Evolutionary conservation across 257 asterid genomes (phyloP).

Genomic region (Cordia subcordata): DNA sequence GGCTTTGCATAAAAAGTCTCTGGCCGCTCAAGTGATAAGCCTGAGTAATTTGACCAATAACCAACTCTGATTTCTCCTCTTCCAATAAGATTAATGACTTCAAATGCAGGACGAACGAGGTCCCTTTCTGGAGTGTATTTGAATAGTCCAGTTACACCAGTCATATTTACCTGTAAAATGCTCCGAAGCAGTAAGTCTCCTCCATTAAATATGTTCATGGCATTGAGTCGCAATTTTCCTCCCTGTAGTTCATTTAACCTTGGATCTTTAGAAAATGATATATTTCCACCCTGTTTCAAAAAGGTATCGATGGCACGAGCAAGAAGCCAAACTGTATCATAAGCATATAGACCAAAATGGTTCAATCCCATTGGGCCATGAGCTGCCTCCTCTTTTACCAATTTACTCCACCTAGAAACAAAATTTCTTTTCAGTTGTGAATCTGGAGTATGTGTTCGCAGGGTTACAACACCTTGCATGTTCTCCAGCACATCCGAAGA

Average conservation of each 20-base stretch:
- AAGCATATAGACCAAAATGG: conserved; percentile 34
- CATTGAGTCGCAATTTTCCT: conserved; percentile 18
- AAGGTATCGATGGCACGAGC: conserved; percentile 39
- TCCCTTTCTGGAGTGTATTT: conserved; percentile 24
- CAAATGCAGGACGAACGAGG: conserved; percentile 33
- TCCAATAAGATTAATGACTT: conserved; percentile 39
- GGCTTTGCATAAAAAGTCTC: conserved; percentile 24
- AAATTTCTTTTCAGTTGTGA: conserved; percentile 25
- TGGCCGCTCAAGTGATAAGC: conserved; percentile 34
- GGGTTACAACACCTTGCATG: conserved; percentile 38
- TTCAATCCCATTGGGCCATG: conserved; percentile 17
- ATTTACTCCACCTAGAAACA: conserved; percentile 28
- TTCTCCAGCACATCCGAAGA: conserved; percentile 7
- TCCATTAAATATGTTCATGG: conserved; percentile 33
- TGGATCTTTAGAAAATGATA: conserved; percentile 33
- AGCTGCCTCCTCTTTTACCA: conserved; percentile 8
- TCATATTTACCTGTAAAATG: conserved; percentile 33
- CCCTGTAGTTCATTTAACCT: conserved; percentile 10
- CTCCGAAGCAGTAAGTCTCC: conserved; percentile 21
- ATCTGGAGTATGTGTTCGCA: conserved; percentile 28
- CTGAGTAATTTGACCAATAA: conserved; percentile 46
- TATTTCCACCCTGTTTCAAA: conserved; percentile 22
- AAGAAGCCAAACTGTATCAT: conserved; percentile 47
- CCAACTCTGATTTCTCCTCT: conserved; percentile 26
- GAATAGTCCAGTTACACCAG: conserved; percentile 38